These are phyloP conservation scores for Monilinia vaccinii-corymbosi DNA, from an alignment of 2,329 filamentous ascomycete genomes.

Conservation along the genomic window DNA sequence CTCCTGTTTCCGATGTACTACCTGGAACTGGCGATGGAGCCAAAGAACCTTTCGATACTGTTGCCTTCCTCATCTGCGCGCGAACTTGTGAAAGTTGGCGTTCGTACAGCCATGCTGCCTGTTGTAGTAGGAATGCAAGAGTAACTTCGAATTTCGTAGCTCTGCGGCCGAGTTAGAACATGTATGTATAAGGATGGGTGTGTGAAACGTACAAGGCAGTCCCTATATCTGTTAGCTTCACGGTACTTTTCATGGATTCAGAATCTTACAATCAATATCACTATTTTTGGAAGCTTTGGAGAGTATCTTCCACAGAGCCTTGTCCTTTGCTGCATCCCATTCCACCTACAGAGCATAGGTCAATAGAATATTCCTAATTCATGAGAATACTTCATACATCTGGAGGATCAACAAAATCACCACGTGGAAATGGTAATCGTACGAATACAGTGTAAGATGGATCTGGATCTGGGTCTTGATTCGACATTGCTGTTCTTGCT, in stretches of 20 bases:
- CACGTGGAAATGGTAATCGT: slow-evolving; percentile 78
- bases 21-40: slow-evolving; percentile 49
- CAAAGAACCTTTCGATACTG: slow-evolving; percentile 45
- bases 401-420: slow-evolving; percentile 83
- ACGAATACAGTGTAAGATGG: slow-evolving; percentile 62
- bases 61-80: slow-evolving; percentile 76
- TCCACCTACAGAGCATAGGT: slow-evolving; percentile 49
- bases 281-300: slow-evolving; percentile 69
- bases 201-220: slow-evolving; percentile 56
- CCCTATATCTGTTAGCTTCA: slow-evolving; percentile 43
- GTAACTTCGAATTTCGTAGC: slow-evolving; percentile 74
- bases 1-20: slow-evolving; percentile 34
- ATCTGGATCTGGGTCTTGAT: slow-evolving; percentile 14
- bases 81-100: slow-evolving; percentile 82
- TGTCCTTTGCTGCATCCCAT: slow-evolving; percentile 83
- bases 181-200: too few relatives aligned
- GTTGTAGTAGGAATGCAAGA: slow-evolving; percentile 80
- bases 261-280: slow-evolving; percentile 70
- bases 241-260: not conserved
- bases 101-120: slow-evolving; percentile 90
- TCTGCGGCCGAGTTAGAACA: slow-evolving; percentile 33
- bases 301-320: slow-evolving; percentile 80
- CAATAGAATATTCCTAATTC: slow-evolving; percentile 5
- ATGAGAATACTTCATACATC: slow-evolving; percentile 45
- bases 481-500: slow-evolving; percentile 20